Evolutionary conservation across 2,329 filamentous ascomycete species (phyloP), one percentile per base, ranked within the genome.

Genomic region (Aspergillus ibericus): DNA sequence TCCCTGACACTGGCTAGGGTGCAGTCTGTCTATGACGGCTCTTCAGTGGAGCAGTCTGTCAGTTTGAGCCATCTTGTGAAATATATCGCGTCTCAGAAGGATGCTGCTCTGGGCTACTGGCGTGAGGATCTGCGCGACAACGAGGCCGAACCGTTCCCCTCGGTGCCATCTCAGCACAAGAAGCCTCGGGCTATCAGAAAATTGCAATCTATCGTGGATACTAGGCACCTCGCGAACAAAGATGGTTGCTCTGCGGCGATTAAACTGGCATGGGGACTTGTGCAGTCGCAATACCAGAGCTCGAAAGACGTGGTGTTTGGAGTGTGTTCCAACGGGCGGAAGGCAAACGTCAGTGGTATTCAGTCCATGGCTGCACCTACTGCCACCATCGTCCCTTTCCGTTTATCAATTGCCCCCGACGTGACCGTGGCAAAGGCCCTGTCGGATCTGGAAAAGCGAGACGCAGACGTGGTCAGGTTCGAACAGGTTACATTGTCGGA

Each of bases 401-500:
- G 53, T 3, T 32, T 60, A 6, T 13, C 12, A n/a, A 27, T 57
- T 13, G n/a, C 54, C 15, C 22, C 13, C 1, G 27, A 63, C 44
- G 63, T 72, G 36, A 73, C 70, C 27, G 69, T 73, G 1, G 66
- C 71, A 0, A 77, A 83, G 34, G 85, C 81, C 57, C 72, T 88
- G 4, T 76, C 81, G 44, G 70, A 74, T 2, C 76, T 88, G 4
- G 84, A 87, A 40, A 72, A 81, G 22, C 78, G 81, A 55, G 81
- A 79, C 0, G 74, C 83, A 0, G 71, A 77, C 4, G 78, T 83
- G 54, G 85, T 86, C 1, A 81, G 83, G 0, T 82, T 86, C 64
- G 83, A 89, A 72, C 85, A 89, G 67, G 78, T 82, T 5, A 77
- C 77, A 4, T 53, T 80, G 13, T 75, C 77, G 46, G 70, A 77